These are phyloP conservation scores for Magnaporthiopsis poae DNA, from an alignment of 2,329 filamentous ascomycete species.

Conservation along the genomic window DNA sequence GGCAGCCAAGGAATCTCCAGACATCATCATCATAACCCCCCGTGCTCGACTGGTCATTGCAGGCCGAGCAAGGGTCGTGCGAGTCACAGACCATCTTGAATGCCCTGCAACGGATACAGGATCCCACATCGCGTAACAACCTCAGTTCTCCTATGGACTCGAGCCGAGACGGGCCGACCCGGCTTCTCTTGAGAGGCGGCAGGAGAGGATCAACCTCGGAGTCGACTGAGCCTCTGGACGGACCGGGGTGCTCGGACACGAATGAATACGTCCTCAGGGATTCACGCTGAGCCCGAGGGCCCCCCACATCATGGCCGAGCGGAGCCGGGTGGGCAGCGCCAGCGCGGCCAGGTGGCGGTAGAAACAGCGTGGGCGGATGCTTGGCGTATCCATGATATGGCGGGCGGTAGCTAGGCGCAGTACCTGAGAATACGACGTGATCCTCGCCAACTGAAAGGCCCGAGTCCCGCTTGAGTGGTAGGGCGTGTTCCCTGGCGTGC, in stretches of 20 bases:
- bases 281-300: constrained; percentile 28
- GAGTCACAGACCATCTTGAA: constrained; percentile 34
- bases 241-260: constrained; percentile 26
- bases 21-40: constrained; percentile 29
- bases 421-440: constrained; percentile 26
- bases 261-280: constrained; percentile 32
- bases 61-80: constrained; percentile 38
- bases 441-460: constrained; percentile 31
- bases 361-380: constrained; percentile 29
- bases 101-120: constrained; percentile 43
- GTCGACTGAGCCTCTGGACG: constrained; percentile 32
- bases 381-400: constrained; percentile 24
- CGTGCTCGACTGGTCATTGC: constrained; percentile 28
- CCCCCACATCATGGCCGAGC: constrained; percentile 22
- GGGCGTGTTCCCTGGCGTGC: constrained; percentile 38
- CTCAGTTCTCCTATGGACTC: constrained; percentile 49
- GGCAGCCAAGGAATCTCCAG: constrained; percentile 42
- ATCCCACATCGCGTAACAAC: constrained; percentile 35
- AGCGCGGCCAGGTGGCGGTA: constrained; percentile 24
- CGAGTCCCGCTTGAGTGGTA: constrained; percentile 33
- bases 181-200: constrained; percentile 44
- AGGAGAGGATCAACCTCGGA: constrained; percentile 41
- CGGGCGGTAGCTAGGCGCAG: constrained; percentile 19
- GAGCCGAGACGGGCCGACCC: constrained; percentile 41
- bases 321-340: constrained; percentile 24